Base-by-base conservation (phyloP, 208 protist genomes). In the Trypanosoma caninum region DNA sequence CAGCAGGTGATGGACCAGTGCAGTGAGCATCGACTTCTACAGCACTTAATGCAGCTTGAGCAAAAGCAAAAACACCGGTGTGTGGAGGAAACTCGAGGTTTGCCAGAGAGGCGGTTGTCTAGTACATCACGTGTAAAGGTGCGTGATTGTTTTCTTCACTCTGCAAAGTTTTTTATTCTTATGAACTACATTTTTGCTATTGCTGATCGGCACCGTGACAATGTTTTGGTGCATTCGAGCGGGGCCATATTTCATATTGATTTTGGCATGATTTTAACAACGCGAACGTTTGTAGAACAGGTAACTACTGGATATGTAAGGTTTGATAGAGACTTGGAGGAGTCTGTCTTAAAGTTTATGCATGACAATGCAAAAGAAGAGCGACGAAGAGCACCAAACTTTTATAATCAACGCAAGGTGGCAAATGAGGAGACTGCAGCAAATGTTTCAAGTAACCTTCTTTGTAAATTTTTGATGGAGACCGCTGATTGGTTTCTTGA, bases 161-260 rank as follows among this genome's bases (percentile, higher is more conserved):
- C 87, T 0, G 77, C 81, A n/a, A 90, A 89, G 69, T 72, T 90
- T 38, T 93, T 93, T 61, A 69, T 93, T 45, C 56, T 93, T 33
- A 48, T 90, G 23, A 93, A 89, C 69, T 90, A 93, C 60, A 79
- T 93, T 16, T 90, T 93, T 72, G 79, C 74, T 48, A 88, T 93
- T 46, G 80, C 80, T 28, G 87, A 93, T 59, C 77, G 87, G 13
- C 87, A 93, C 72, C 78, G 78, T 46, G 83, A 79, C 48, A 93
- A 93, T 59, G 80, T 93, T 30, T 78, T 93, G 71, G 65, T 93
- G 31, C 80, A 78, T 67, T 73, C 72, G 20, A 72, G 71, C 40
- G 87, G 87, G 5, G 72, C 80, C 6, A 78, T 90, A 46, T 82
- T 93, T 33, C 87, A 93, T 66, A 90, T 93, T 42, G 87, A 93